phyloP scores from a whole-genome alignment of 1,284 basidiomycete species.

The Puccinia novopanici region DNA sequence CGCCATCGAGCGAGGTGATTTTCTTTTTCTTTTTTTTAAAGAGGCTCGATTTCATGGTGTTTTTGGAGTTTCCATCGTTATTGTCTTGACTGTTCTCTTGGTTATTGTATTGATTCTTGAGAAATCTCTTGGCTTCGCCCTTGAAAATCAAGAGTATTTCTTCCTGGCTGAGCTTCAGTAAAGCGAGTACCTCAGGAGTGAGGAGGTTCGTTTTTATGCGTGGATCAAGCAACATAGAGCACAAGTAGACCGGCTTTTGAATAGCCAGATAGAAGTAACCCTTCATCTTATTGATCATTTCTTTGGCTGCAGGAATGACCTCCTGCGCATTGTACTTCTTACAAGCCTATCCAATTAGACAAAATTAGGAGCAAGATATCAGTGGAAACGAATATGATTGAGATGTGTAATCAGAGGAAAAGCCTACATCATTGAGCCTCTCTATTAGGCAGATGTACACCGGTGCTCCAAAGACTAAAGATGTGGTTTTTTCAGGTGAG shows the following conservation, averaged over 20 bases:
- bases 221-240: background rate
- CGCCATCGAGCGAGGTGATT: background rate
- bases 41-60: background rate
- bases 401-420: background rate
- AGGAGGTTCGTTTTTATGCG: background rate
- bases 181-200: background rate
- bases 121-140: background rate
- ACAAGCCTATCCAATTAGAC: background rate
- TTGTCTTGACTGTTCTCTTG: background rate
- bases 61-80: background rate
- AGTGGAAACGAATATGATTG: too few relatives aligned
- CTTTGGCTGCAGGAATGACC: background rate
- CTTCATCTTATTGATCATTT: conserved; percentile 1
- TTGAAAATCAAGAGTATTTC: background rate
- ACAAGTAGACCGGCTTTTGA: background rate
- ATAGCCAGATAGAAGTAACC: conserved; percentile 3
- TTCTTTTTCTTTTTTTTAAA: background rate
- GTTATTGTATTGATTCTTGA: background rate
- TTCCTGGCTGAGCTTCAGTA: background rate
- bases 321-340: background rate
- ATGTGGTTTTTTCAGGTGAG: background rate
- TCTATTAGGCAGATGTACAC: background rate
- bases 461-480: background rate
- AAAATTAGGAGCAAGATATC: background rate
- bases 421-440: background rate